Conservation (phyloP, 306 rosid species). For the Quercus variabilis region DNA sequence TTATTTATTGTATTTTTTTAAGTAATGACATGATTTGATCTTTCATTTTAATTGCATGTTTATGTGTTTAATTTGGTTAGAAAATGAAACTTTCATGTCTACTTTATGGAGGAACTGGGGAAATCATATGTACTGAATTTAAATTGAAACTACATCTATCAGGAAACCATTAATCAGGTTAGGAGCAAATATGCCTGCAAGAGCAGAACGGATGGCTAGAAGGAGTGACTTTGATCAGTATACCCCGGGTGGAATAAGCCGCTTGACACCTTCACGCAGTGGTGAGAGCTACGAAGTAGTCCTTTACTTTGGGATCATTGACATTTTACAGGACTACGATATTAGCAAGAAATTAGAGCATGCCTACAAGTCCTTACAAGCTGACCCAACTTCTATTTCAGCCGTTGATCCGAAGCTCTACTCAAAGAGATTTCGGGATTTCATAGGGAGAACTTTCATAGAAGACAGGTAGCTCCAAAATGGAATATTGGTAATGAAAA, state of each 20-base stretch:
- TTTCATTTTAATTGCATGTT: neutral
- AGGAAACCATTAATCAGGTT: conserved; percentile 85
- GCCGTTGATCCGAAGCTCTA: conserved; percentile 98
- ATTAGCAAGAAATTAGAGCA: conserved; percentile 95
- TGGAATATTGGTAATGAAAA: neutral
- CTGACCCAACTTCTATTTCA: conserved; percentile 78
- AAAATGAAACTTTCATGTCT: neutral
- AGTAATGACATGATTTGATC: too few species aligned
- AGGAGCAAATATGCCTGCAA: conserved; percentile 97
- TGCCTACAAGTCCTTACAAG: conserved; percentile 91
- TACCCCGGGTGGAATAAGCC: conserved; percentile 57
- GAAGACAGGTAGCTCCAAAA: conserved; percentile 59
- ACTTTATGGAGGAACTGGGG: neutral
- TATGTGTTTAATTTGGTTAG: neutral
- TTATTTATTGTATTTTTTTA: neutral
- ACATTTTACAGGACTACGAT: conserved; percentile 93
- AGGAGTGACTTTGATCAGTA: conserved; percentile 85
- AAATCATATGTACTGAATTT: neutral
- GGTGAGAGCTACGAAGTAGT: conserved; percentile 72
- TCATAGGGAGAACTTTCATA: conserved; percentile 71
- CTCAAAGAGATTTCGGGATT: conserved; percentile 89
- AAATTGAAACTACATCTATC: conserved; percentile 21
- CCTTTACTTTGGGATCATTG: conserved; percentile 87
- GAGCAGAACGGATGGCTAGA: conserved; percentile 86
- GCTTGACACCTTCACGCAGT: conserved; percentile 60